Percentiles rank a stretch among this genome's conserved stretches.
phyloP scores from a whole-genome alignment of 352 stramenopile genomes.

The Achlya hypogyna region DNA sequence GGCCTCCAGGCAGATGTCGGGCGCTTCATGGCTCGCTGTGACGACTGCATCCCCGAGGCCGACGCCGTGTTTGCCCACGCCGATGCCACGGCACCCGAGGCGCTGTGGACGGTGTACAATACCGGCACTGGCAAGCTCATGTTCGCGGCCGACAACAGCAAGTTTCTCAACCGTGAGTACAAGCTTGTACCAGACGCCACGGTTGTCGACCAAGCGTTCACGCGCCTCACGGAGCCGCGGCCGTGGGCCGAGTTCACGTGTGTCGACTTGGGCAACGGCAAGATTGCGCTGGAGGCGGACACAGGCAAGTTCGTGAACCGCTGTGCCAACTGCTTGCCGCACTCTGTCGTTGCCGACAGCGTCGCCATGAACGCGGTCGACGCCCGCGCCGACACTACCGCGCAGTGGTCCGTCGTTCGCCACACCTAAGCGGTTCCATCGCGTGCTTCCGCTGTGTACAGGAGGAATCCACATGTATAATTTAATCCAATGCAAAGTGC shows the following conservation, averaged over 20 bases:
- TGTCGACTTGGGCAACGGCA: not conserved
- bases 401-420: not conserved
- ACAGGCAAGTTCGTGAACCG: not conserved
- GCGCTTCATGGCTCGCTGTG: not conserved
- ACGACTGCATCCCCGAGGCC: not conserved
- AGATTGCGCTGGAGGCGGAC: not conserved
- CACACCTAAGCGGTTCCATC: not conserved
- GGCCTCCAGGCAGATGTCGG: not conserved
- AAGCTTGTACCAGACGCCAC: not conserved
- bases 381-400: too few relatives aligned
- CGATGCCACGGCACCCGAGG: not conserved
- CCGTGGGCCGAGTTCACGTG: not conserved
- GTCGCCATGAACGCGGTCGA: not conserved
- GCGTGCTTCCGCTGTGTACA: too few relatives aligned
- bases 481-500: slow-evolving; percentile 7
- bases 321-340: not conserved
- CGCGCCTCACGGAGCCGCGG: not conserved
- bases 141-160: not conserved
- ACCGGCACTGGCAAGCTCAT: not conserved
- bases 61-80: not conserved
- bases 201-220: not conserved
- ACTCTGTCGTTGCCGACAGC: not conserved
- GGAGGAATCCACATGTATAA: too few relatives aligned
- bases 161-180: not conserved
- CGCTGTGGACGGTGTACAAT: not conserved